Conservation (phyloP, 331 rosid species). For the Saraca asoca region DNA sequence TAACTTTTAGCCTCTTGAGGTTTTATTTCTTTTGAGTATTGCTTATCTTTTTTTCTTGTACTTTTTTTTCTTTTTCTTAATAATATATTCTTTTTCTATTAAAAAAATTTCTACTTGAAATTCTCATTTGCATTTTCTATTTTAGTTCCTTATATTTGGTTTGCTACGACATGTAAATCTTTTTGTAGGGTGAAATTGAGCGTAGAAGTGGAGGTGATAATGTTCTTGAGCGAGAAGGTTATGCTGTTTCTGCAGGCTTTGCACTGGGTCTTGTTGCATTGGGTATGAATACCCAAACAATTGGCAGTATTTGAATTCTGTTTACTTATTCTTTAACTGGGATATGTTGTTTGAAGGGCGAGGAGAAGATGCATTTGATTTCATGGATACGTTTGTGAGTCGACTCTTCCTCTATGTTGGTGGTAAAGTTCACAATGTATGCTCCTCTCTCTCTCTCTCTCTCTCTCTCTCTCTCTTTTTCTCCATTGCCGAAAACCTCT, state of each 20-base stretch:
- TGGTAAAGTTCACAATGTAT: slow-evolving; percentile 71
- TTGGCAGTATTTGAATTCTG: slow-evolving; percentile 24
- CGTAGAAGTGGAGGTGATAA: slow-evolving; percentile 96
- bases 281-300: slow-evolving; percentile 53
- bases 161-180: slow-evolving; percentile 17
- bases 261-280: slow-evolving; percentile 93
- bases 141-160: slow-evolving; percentile 25
- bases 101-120: slow-evolving; percentile 24
- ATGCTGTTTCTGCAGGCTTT: slow-evolving; percentile 98
- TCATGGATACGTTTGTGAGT: slow-evolving; percentile 74
- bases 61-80: too few species aligned
- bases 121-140: slow-evolving; percentile 28
- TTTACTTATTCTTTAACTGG: slow-evolving; percentile 39
- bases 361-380: slow-evolving; percentile 87
- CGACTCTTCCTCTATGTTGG: slow-evolving; percentile 83
- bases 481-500: slow-evolving; percentile 11
- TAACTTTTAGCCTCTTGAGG: too few species aligned
- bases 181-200: slow-evolving; percentile 84
- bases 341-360: slow-evolving; percentile 66
- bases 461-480: neutral
- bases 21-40: too few species aligned
- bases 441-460: slow-evolving; percentile 35
- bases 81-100: too few species aligned
- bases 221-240: slow-evolving; percentile 98
- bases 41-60: too few species aligned